A percentile compares a stretch with the other conserved stretches of the same genome.
Conservation (phyloP, 331 rosid genomes). For the Rhamnella rubrinervis region DNA sequence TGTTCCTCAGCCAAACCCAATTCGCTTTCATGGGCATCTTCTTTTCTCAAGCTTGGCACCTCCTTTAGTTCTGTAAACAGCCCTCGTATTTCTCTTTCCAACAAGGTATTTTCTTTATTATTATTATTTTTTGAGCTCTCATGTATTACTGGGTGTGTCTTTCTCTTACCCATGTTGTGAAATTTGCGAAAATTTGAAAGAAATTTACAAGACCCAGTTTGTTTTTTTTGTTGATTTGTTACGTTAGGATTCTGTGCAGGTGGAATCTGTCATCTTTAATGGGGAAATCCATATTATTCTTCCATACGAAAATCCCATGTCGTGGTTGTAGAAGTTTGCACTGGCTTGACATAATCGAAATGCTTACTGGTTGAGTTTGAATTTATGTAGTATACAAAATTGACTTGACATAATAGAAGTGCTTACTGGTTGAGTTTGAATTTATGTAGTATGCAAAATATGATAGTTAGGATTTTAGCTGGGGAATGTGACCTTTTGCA, state of each 20-base stretch:
- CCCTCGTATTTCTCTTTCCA: constrained; percentile 22
- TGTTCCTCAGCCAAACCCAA: constrained; percentile 26
- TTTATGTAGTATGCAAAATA: no score
- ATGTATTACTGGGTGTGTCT: not conserved
- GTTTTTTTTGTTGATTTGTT: not conserved
- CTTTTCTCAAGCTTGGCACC: constrained; percentile 42
- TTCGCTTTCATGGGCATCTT: constrained; percentile 52
- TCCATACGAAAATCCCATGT: no score
- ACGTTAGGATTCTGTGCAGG: not conserved
- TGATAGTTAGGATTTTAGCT: no score
- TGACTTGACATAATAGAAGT: no score
- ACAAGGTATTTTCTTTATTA: constrained; percentile 26
- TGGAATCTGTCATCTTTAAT: not conserved
- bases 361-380: no score
- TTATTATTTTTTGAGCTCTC: not conserved
- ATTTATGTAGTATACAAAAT: no score
- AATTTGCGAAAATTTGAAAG: not conserved
- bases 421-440: no score
- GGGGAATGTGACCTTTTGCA: no score
- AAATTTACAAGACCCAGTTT: not conserved
- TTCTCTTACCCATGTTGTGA: not conserved
- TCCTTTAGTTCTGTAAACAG: constrained; percentile 15
- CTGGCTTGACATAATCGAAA: no score
- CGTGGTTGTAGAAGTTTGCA: not conserved
- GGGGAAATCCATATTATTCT: no score